A percentile compares a stretch with the other conserved stretches of the same genome.
Evolutionary conservation across 257 asterid species (phyloP).

Genomic region (Solanum etuberosum): DNA sequence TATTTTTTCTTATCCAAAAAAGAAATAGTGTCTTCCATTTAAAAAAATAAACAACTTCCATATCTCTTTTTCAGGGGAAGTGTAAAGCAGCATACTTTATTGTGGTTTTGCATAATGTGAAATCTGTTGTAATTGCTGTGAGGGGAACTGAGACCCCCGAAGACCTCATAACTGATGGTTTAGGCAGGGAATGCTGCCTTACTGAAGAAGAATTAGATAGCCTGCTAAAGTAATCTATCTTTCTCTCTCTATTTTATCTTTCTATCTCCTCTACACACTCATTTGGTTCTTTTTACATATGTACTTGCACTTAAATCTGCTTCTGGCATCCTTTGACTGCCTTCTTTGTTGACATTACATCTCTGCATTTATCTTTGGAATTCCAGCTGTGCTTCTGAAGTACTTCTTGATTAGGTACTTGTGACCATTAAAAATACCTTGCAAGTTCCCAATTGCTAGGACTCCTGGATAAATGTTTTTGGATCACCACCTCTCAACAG

Average conservation of each 20-base stretch:
- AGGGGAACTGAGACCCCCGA: constrained; percentile 30
- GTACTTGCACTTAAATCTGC: not conserved
- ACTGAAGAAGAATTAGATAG: constrained; percentile 12
- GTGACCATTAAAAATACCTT: not conserved
- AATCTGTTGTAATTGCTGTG: constrained; percentile 19
- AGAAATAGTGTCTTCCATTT: not conserved
- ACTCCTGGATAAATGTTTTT: not conserved
- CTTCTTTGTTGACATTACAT: not conserved
- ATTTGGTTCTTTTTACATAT: not conserved
- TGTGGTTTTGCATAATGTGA: constrained; percentile 15
- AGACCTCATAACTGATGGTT: constrained; percentile 25
- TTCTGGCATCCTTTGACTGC: not conserved
- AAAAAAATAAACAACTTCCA: not conserved
- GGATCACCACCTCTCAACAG: not conserved
- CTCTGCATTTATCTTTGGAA: not conserved
- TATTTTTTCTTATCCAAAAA: not conserved
- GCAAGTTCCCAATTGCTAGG: not conserved
- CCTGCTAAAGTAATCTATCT: constrained; percentile 3
- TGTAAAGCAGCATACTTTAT: constrained; percentile 24
- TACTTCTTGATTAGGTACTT: not conserved
- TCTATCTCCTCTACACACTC: not conserved
- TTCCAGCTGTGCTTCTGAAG: not conserved
- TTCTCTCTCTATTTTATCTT: not conserved
- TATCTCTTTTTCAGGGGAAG: constrained; percentile 6
- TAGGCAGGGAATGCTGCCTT: constrained; percentile 18